Base-by-base conservation (phyloP, 768 basidiomycete genomes). In the Boletales sp. region DNA sequence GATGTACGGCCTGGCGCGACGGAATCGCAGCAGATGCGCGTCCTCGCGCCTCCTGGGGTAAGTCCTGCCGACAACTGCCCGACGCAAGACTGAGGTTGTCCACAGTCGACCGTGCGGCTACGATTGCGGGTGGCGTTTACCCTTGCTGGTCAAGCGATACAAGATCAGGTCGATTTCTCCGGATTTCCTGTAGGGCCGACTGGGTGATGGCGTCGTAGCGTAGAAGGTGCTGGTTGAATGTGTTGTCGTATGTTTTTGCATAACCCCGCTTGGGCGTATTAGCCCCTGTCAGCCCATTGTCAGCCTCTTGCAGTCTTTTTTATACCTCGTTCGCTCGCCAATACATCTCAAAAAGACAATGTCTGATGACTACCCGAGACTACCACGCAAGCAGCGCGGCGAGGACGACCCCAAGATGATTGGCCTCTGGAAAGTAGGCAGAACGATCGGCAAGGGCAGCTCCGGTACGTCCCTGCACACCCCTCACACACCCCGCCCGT, bases 11-110 rank as follows among this genome's bases (percentile, higher is more conserved):
- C 90, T 0, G 91, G 93, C 2, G 72, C 82, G 9, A 79, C 82
- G 14, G 95, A 98, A 68, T 95, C 94, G 10, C 96, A 98, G 65
- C 92, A 95, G 65, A 87, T 99, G 89, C 81, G 93, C 10, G 83
- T 99, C 35, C 76, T 90, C 28, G 91, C 93, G 11, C 93, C 92
- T 4, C 77, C 78, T 8, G 94, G 94, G 33, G 94, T 94, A 62
- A 69, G 90, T 46, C 25, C 32, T 13, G 7, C 37, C 21, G 28
- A 49, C 8, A 14, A 4, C 14, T 11, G 33, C 33, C 33, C 11
- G 33, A 21, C 21, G 21, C 21, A 4, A 10, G 33, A 34, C 10
- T 14, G 38, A 15, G 12, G 8, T 5, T 35, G 9, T 25, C 21
- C 42, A 21, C 64, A 96, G 92, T 85, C 88, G 54, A 82, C 80